phyloP scores from a whole-genome alignment of 495 filamentous ascomycete genomes.

The Penicillium egyptiacum region DNA sequence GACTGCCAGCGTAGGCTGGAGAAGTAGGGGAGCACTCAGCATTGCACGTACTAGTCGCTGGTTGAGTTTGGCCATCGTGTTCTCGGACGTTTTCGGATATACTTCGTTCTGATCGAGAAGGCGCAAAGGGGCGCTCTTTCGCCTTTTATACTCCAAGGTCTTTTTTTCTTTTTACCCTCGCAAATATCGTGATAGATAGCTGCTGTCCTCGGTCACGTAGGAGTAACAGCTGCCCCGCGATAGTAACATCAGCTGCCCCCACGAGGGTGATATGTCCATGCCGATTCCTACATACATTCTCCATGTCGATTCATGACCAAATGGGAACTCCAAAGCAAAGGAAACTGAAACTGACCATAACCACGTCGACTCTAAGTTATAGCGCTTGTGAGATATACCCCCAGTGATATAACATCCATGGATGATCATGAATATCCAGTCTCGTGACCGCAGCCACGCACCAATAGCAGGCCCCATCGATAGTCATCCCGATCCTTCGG shows the following conservation, averaged over 20 bases:
- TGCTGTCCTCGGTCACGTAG: not conserved
- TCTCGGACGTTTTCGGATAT: not conserved
- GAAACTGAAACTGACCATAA: not conserved
- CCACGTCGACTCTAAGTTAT: not conserved
- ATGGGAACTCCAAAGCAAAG: not conserved
- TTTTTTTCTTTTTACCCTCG: not conserved
- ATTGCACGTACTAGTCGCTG: constrained; percentile 10
- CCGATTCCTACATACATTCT: constrained; percentile 4
- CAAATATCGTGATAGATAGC: not conserved
- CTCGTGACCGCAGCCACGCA: not conserved
- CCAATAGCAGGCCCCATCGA: not conserved
- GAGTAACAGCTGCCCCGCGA: constrained; percentile 3
- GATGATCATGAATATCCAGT: not conserved
- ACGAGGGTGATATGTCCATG: constrained; percentile 4
- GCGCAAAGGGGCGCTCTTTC: not conserved
- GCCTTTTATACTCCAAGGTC: not conserved
- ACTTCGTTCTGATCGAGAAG: not conserved
- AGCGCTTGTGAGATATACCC: not conserved
- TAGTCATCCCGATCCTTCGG: not conserved
- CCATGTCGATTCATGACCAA: constrained; percentile 20
- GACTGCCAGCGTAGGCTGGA: constrained; percentile 8
- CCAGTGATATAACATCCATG: not conserved
- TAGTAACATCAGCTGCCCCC: not conserved
- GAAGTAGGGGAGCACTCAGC: constrained; percentile 19
- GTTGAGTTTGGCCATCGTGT: constrained; percentile 10